Evolutionary conservation across 2,329 filamentous ascomycete species (phyloP), one percentile per base, ranked within the genome.

Genomic region (Tolypocladium ophioglossoides): DNA sequence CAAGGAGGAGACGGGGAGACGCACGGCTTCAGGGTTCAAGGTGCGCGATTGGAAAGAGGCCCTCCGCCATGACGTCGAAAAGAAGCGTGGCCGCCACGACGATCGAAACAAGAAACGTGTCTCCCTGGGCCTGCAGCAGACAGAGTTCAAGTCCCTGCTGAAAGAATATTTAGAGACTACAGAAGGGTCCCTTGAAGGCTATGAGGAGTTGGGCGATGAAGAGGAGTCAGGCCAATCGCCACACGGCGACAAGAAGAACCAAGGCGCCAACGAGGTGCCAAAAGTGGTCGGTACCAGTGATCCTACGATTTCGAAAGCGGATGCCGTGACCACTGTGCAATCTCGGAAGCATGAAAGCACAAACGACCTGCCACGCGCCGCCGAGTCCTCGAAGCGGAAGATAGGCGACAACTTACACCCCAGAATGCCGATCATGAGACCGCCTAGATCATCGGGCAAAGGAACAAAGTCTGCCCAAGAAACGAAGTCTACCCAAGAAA

Each of bases 41-140:
- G 55, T 78, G 18, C 54, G 60, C 4, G 56, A 63, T 4, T 79
- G 69, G 59, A 61, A 72, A 32, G 58, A 64, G 14, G 74, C 73
- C 16, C 55, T 59, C 11, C 52, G 59, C 2, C 55, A 64, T 3
- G 62, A 64, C 3, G 55, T 63, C 6, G 54, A 60, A 11, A 62
- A 56, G 27, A 72, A 71, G 54, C 61, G 63, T 4, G 59, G 62
- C 6, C 72, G 74, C 8, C 75, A 77, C 55, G 57, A 62, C n/a
- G 65, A 64, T 51, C 71, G 77, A 22, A 79, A 80, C 52, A 62
- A 58, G 24, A 74, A 70, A 61, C 72, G 77, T n/a, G 61, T 60
- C 39, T 65, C 62, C 47, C 64, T 70, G 5, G 74, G 74, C 11
- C 51, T 73, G 6, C 57, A 62, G 6, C 48, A 58, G 49, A 67